Evolutionary conservation across 257 asterid genomes (phyloP).

Genomic region (Ehretia macrophylla): DNA sequence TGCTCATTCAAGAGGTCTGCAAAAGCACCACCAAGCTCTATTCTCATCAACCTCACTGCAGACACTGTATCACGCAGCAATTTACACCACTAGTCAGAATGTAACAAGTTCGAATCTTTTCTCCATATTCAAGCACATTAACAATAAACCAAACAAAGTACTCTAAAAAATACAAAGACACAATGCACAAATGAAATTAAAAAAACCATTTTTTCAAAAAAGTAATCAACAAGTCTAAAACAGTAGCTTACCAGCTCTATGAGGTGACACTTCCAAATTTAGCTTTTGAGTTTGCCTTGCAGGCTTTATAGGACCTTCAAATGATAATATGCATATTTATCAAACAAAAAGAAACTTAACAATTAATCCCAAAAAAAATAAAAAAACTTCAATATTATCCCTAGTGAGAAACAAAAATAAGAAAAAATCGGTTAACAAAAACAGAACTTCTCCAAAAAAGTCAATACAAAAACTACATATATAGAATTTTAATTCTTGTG

Average conservation of each 20-base stretch:
- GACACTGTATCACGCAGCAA: slow-evolving; percentile 39
- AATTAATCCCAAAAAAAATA: neutral
- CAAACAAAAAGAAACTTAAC: neutral
- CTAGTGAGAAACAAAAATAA: too few species aligned
- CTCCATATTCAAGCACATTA: neutral
- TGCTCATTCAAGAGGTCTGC: slow-evolving; percentile 91
- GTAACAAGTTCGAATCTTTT: neutral
- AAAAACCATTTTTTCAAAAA: neutral
- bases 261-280: slow-evolving; percentile 81
- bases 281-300: slow-evolving; percentile 37
- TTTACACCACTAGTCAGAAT: neutral
- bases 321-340: slow-evolving; percentile 7
- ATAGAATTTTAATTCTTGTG: too few species aligned
- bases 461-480: too few species aligned
- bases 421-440: too few species aligned
- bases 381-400: too few species aligned
- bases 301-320: slow-evolving; percentile 33
- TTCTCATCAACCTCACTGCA: slow-evolving; percentile 94
- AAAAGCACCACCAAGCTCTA: slow-evolving; percentile 88
- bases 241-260: slow-evolving; percentile 75
- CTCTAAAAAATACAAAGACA: neutral
- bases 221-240: neutral
- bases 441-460: too few species aligned
- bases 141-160: neutral
- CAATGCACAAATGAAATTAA: slow-evolving; percentile 1